Evolutionary conservation across 23 red algal genomes (phyloP), one percentile per base, ranked within the genome.

Genomic region (Chondrus crispus): DNA sequence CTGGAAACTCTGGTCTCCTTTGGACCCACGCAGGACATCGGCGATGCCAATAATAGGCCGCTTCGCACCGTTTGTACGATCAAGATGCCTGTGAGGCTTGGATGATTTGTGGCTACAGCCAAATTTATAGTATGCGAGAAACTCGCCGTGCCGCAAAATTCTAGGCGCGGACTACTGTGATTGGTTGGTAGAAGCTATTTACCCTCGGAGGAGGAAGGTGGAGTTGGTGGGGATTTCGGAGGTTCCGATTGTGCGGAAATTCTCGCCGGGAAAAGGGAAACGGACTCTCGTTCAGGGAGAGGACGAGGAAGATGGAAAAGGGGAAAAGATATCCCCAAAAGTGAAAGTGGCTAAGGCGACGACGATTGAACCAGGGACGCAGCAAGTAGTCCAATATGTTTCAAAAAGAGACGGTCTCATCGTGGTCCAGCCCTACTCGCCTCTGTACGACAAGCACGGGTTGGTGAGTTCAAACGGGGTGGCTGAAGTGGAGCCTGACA

Each of bases 81-180:
- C 20, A 62, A 85, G 32, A 46, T 44, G 35, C 52, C 39, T 69
- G 28, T 85, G n/a, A 54, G n/a, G 35, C 40, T 69, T 36, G 60
- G 81, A 20, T 43, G 28, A 32, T 49, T 62, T 12, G 1, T 84
- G 4, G 80, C 63, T 18, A 24, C 43, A 26, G 52, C 74, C 16
- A 3, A 88, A 5, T 88, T 88, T 66, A 50, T 88, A 46, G 84
- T 88, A 30, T 88, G 84, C 46, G 44, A 74, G 36, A 46, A 40
- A 38, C 0, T 88, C 6, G 84, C 84, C 2, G 64, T 66, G 51
- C 68, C 84, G n/a, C 6, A 46, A 33, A 4, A 74, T 88, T 35
- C 14, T 74, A 11, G 84, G 84, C 30, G 55, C 30, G 14, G 84
- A 88, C 64, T 88, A 42, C 36, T 75, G 63, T 28, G 84, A 88